Evolutionary conservation across 169 alveolate species (phyloP).

Genomic region (Plasmodium cynomolgi): DNA sequence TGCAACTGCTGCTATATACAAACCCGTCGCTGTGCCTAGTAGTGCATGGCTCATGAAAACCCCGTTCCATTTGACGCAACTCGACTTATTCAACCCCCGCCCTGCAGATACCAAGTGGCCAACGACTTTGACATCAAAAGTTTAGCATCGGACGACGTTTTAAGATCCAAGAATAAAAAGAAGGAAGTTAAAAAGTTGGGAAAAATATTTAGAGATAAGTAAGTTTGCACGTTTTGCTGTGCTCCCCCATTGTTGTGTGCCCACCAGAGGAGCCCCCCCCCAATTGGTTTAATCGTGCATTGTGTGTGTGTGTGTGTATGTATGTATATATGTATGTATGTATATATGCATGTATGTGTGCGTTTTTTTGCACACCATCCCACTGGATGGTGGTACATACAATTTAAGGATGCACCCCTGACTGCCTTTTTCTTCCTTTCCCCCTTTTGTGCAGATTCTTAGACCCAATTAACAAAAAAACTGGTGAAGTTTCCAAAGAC

Average conservation of each 20-base stretch:
- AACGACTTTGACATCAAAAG: constrained; percentile 64
- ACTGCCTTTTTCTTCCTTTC: not conserved
- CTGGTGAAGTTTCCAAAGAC: constrained; percentile 76
- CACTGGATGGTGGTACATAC: not conserved
- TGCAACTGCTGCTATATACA: not conserved
- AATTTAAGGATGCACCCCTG: not conserved
- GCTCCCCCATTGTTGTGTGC: not conserved
- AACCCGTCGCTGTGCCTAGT: not conserved
- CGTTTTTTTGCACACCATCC: not conserved
- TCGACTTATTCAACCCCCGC: not conserved
- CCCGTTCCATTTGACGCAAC: not conserved
- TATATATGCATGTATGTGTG: no score
- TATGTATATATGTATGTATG: no score
- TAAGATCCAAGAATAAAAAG: constrained; percentile 59
- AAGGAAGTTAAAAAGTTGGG: constrained; percentile 73
- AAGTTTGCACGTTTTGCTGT: constrained; percentile 13
- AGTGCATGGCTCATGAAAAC: not conserved
- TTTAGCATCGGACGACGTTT: constrained; percentile 36
- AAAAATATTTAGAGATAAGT: constrained; percentile 65
- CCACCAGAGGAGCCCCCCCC: not conserved
- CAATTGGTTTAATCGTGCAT: not conserved
- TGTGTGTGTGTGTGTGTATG: not conserved
- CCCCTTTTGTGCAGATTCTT: constrained; percentile 32
- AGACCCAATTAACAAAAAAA: constrained; percentile 68
- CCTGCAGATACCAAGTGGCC: constrained; percentile 59